These are phyloP conservation scores for Daedaleopsis sinensis DNA, from an alignment of 768 basidiomycete genomes.

Conservation along the genomic window DNA sequence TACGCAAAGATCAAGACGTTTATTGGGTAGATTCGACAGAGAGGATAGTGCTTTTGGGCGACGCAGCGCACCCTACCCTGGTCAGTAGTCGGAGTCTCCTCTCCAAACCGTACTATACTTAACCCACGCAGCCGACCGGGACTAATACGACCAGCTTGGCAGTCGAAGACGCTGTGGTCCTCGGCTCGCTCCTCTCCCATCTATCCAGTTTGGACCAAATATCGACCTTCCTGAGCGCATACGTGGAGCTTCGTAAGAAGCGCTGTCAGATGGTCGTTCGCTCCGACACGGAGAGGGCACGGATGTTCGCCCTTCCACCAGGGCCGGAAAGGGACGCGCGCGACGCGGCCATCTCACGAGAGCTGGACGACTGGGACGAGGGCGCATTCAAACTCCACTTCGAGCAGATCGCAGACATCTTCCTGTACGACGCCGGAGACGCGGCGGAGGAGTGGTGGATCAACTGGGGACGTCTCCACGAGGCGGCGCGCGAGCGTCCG, in stretches of 20 bases:
- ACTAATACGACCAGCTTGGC: constrained; percentile 53
- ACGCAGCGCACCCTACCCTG: constrained; percentile 61
- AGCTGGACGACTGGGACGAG: constrained; percentile 48
- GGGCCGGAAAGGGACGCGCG: constrained; percentile 49
- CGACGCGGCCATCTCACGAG: constrained; percentile 42
- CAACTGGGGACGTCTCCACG: constrained; percentile 52
- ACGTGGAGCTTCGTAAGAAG: constrained; percentile 58
- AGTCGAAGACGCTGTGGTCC: constrained; percentile 63
- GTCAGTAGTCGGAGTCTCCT: too few relatives aligned
- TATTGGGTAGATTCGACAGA: constrained; percentile 49
- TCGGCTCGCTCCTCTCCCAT: constrained; percentile 61
- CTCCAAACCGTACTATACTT: too few relatives aligned
- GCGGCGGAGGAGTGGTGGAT: constrained; percentile 69
- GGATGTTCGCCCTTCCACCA: constrained; percentile 45
- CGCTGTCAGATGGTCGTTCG: constrained; percentile 47
- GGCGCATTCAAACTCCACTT: constrained; percentile 48
- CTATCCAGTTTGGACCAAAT: constrained; percentile 50
- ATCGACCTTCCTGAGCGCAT: constrained; percentile 51
- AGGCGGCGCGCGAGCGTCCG: constrained; percentile 32
- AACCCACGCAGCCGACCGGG: constrained; percentile 59
- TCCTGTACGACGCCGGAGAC: constrained; percentile 55
- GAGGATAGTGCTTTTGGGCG: constrained; percentile 56
- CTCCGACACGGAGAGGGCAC: constrained; percentile 48
- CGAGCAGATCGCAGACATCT: constrained; percentile 54
- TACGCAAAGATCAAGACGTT: background rate